Evolutionary conservation across 176 grass and related monocot species (phyloP).

Genomic region (Tuctoria greenei): DNA sequence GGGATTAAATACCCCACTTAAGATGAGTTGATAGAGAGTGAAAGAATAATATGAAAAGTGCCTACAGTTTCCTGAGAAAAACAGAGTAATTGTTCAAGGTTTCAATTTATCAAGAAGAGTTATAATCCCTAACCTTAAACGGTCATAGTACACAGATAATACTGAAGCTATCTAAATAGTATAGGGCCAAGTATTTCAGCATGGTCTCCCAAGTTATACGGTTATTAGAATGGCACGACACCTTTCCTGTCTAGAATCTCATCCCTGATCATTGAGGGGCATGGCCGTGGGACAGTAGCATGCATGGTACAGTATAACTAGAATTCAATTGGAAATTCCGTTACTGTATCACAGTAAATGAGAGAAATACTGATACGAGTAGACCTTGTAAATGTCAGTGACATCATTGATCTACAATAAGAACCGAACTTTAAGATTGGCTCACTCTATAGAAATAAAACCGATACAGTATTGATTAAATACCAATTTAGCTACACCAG

Average conservation of each 20-base stretch:
- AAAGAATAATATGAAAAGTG: background rate
- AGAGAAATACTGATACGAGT: background rate
- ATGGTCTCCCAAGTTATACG: background rate
- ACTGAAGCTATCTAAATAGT: background rate
- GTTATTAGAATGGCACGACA: background rate
- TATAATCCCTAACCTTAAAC: background rate
- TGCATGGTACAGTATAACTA: background rate
- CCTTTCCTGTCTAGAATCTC: constrained; percentile 1
- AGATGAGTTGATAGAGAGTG: background rate
- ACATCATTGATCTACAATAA: background rate
- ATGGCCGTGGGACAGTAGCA: background rate
- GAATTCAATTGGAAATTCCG: constrained; percentile 9
- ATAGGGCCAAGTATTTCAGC: background rate
- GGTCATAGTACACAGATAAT: background rate
- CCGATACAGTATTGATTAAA: constrained; percentile 10
- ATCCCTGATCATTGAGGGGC: background rate
- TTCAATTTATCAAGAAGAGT: background rate
- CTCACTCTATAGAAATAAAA: background rate
- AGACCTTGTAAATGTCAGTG: background rate
- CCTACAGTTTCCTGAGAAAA: background rate
- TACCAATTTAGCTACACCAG: background rate
- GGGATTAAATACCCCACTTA: background rate
- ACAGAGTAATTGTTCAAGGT: background rate
- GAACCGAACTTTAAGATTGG: background rate
- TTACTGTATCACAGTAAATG: constrained; percentile 5